A percentile compares a stretch with the other conserved stretches of the same genome.
phyloP scores from a whole-genome alignment of 1,139 yeast species.

The Blastobotrys elegans region DNA sequence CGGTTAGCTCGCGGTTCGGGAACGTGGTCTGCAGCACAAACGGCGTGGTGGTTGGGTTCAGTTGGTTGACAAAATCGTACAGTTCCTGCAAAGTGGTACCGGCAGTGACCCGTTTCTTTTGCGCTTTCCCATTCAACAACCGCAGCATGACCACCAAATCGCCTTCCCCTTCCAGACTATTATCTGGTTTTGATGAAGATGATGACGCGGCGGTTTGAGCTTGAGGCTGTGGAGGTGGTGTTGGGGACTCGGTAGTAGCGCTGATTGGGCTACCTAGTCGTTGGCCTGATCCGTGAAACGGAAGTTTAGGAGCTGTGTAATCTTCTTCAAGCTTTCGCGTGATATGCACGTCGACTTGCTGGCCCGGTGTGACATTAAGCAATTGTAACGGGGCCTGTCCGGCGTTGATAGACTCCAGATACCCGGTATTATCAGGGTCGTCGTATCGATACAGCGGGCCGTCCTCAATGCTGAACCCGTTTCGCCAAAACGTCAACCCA shows the following conservation, averaged over 20 bases:
- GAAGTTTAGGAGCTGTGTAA: conserved; percentile 64
- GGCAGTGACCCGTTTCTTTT: conserved; percentile 33
- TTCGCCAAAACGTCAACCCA: conserved; percentile 90
- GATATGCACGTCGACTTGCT: conserved; percentile 94
- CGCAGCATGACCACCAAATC: conserved; percentile 79
- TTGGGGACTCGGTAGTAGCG: conserved; percentile 34
- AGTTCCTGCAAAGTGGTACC: conserved; percentile 62
- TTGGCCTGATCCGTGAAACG: conserved; percentile 77
- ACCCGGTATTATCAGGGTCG: conserved; percentile 77
- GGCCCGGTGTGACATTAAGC: conserved; percentile 80
- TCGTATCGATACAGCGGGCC: conserved; percentile 83
- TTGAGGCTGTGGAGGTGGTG: conserved; percentile 6
- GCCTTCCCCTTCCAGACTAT: conserved; percentile 38
- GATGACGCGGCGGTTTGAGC: conserved; percentile 32
- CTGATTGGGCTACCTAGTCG: conserved; percentile 88
- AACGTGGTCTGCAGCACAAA: conserved; percentile 76
- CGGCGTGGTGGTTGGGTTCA: conserved; percentile 39
- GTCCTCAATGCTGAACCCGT: conserved; percentile 92
- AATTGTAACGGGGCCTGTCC: conserved; percentile 92
- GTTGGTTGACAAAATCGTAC: conserved; percentile 59
- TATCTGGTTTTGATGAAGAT: neutral
- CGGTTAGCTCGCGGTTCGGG: conserved; percentile 73
- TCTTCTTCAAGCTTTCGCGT: conserved; percentile 76
- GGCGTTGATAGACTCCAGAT: conserved; percentile 72
- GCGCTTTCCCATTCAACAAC: conserved; percentile 64